A percentile compares a stretch with the other conserved stretches of the same genome.
phyloP scores from a whole-genome alignment of 441 rosid species.

The Euphorbia schlechtendalii region DNA sequence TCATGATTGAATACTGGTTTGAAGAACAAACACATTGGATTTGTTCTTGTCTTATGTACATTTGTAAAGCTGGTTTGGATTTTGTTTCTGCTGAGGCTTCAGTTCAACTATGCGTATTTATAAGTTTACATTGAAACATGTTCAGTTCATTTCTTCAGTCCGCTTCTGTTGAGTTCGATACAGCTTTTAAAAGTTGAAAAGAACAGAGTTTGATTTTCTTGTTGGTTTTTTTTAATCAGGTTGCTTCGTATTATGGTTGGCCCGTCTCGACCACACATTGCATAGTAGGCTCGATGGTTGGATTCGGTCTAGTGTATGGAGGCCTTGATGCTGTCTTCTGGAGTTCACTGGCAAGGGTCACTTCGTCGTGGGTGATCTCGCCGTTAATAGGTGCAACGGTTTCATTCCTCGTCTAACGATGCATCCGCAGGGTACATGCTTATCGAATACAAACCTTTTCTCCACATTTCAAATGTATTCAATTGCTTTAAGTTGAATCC shows the following conservation, averaged over 20 bases:
- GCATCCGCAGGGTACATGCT: conserved; percentile 82
- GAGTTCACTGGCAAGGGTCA: conserved; percentile 87
- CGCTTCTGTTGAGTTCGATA: too few relatives aligned
- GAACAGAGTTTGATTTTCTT: too few relatives aligned
- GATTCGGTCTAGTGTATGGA: conserved; percentile 90
- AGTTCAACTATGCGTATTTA: too few relatives aligned
- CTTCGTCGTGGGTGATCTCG: conserved; percentile 95
- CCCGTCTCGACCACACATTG: conserved; percentile 99
- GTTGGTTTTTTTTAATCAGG: conserved; percentile 31
- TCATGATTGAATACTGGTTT: not conserved
- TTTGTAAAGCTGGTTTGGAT: not conserved
- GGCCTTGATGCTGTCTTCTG: conserved; percentile 94
- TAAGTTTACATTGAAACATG: too few relatives aligned
- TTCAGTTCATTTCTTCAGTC: too few relatives aligned
- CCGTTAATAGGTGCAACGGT: conserved; percentile 80
- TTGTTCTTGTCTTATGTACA: not conserved
- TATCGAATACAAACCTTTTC: conserved; percentile 5
- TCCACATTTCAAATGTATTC: not conserved
- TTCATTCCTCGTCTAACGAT: conserved; percentile 90
- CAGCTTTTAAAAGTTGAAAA: too few relatives aligned
- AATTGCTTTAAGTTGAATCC: not conserved
- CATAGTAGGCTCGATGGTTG: conserved; percentile 97
- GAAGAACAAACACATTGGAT: not conserved
- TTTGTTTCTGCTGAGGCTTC: conserved; percentile 5
- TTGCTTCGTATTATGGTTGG: conserved; percentile 90